Percentiles rank a stretch among this genome's conserved stretches.
Conservation (phyloP, 2,329 filamentous ascomycete genomes). For the Beauveria asiatica region DNA sequence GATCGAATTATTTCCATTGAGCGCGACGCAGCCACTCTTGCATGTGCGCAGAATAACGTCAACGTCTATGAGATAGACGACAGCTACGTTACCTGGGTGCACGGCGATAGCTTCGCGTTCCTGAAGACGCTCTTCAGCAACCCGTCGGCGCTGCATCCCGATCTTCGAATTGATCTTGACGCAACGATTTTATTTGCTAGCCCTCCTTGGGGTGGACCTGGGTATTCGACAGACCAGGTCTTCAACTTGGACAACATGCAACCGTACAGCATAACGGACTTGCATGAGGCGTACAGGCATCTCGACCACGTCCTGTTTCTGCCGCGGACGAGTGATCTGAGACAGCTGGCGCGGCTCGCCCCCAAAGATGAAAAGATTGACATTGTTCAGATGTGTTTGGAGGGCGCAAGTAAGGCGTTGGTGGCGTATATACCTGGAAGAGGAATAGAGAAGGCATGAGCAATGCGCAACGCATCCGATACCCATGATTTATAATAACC, state of each 20-base stretch:
- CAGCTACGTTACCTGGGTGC: slow-evolving; percentile 70
- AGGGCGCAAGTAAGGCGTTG: slow-evolving; percentile 77
- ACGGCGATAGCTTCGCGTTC: slow-evolving; percentile 77
- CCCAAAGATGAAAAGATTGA: slow-evolving; percentile 50
- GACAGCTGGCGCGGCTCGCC: slow-evolving; percentile 60
- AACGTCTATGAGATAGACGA: slow-evolving; percentile 70
- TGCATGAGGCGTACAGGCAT: slow-evolving; percentile 53
- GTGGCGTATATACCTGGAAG: slow-evolving; percentile 50
- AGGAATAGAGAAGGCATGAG: not conserved
- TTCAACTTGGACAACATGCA: slow-evolving; percentile 84
- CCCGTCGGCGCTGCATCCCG: slow-evolving; percentile 28
- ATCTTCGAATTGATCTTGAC: slow-evolving; percentile 32
- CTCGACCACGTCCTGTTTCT: slow-evolving; percentile 68
- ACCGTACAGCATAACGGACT: slow-evolving; percentile 63
- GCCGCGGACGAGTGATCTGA: slow-evolving; percentile 74
- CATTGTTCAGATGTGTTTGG: slow-evolving; percentile 84
- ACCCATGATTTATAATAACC: not conserved
- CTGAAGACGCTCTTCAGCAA: slow-evolving; percentile 38
- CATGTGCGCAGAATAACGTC: slow-evolving; percentile 90
- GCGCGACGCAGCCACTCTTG: slow-evolving; percentile 67
- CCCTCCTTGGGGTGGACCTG: slow-evolving; percentile 52
- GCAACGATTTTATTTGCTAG: slow-evolving; percentile 46
- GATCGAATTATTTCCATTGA: slow-evolving; percentile 82
- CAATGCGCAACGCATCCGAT: not conserved
- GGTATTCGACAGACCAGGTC: slow-evolving; percentile 51